These are phyloP conservation scores for Crucihimalaya himalaica DNA, from an alignment of 345 rosid species.

Conservation along the genomic window DNA sequence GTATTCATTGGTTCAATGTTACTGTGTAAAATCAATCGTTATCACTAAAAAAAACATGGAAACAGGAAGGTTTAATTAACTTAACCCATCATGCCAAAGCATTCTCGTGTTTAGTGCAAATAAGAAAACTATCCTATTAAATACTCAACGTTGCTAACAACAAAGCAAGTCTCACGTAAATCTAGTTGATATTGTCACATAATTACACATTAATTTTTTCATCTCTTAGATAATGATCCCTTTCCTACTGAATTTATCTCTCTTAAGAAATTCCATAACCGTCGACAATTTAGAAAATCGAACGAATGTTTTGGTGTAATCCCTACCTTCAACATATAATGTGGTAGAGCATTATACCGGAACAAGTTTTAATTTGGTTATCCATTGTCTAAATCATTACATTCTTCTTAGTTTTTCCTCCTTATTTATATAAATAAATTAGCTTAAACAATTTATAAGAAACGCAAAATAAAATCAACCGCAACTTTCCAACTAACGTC, in stretches of 20 bases:
- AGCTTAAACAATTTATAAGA: slow-evolving; percentile 11
- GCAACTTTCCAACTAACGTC: slow-evolving; percentile 27
- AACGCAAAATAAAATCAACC: slow-evolving; percentile 24
- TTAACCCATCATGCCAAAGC: background rate
- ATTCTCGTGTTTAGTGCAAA: background rate
- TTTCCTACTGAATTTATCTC: background rate
- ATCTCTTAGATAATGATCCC: background rate
- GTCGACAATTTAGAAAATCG: background rate
- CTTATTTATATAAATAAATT: background rate
- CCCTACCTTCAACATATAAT: slow-evolving; percentile 19
- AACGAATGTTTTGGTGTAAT: slow-evolving; percentile 20
- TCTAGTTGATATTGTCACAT: slow-evolving; percentile 3
- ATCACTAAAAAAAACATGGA: background rate
- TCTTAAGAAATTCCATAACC: background rate
- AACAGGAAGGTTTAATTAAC: background rate
- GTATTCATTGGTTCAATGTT: background rate
- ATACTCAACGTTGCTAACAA: background rate
- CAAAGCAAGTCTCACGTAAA: background rate
- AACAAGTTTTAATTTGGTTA: background rate
- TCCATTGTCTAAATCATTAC: slow-evolving; percentile 18
- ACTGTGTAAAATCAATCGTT: background rate
- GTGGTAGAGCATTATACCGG: background rate
- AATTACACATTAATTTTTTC: background rate
- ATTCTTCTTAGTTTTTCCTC: slow-evolving; percentile 9
- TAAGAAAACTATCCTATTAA: background rate